A percentile compares a stretch with the other conserved stretches of the same genome.
These are phyloP conservation scores for Penicillium sp. DNA, from an alignment of 2,329 filamentous ascomycete species.

Conservation along the genomic window DNA sequence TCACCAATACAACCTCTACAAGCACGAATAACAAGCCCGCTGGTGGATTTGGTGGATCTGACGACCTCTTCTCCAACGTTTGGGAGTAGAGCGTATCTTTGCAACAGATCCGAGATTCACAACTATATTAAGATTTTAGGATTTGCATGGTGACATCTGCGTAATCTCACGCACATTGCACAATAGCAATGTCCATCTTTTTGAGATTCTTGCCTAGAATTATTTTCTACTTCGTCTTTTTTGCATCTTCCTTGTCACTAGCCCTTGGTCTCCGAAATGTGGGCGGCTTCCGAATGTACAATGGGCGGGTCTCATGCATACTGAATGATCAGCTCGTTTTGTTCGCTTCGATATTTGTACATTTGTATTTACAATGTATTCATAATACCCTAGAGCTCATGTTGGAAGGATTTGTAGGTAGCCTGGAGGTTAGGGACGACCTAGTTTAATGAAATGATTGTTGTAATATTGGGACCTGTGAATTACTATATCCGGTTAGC, in stretches of 20 bases:
- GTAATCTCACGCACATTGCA: slow-evolving; percentile 3
- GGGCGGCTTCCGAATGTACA: slow-evolving; percentile 10
- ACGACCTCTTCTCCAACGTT: slow-evolving; percentile 93
- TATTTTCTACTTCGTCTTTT: not conserved
- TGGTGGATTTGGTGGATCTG: slow-evolving; percentile 60
- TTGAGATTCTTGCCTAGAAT: not conserved
- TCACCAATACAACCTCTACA: slow-evolving; percentile 36
- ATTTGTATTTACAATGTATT: slow-evolving; percentile 6
- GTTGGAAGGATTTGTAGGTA: not conserved
- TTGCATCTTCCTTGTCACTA: not conserved
- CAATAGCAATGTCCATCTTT: slow-evolving; percentile 12
- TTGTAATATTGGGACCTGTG: not conserved
- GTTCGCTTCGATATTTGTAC: slow-evolving; percentile 8
- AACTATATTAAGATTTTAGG: not conserved
- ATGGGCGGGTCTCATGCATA: slow-evolving; percentile 16
- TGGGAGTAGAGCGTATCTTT: slow-evolving; percentile 64
- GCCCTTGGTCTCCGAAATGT: slow-evolving; percentile 4
- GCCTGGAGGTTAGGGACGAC: not conserved
- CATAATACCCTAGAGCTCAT: slow-evolving; percentile 5
- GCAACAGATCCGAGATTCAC: slow-evolving; percentile 1
- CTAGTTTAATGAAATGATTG: not conserved
- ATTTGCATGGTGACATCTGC: slow-evolving; percentile 14
- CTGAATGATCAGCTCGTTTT: slow-evolving; percentile 7
- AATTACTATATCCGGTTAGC: too few relatives aligned
- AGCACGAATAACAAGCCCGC: slow-evolving; percentile 52